These are phyloP conservation scores for Trichaptum fuscoviolaceum DNA, from an alignment of 768 basidiomycete genomes.

Conservation along the genomic window DNA sequence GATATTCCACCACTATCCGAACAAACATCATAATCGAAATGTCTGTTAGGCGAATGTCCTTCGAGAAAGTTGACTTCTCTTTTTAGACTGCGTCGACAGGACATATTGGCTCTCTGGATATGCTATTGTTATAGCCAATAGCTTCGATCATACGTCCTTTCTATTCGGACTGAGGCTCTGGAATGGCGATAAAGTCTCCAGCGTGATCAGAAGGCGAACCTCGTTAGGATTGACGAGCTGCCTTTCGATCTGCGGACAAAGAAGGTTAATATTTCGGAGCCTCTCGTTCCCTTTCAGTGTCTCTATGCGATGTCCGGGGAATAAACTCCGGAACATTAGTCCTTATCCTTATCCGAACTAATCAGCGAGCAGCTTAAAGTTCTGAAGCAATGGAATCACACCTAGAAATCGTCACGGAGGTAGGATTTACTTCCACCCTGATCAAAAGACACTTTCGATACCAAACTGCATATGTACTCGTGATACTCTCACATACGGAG, in stretches of 20 bases:
- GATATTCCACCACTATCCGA: neutral
- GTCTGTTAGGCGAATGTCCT: neutral
- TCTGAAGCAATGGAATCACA: neutral
- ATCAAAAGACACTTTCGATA: too few relatives aligned
- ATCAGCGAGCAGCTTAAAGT: neutral
- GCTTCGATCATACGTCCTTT: neutral
- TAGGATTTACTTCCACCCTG: too few relatives aligned
- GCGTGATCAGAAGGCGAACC: neutral
- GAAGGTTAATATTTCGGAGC: neutral
- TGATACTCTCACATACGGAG: neutral
- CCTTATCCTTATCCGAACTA: neutral
- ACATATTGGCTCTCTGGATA: neutral
- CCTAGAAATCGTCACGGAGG: too few relatives aligned
- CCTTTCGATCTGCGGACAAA: neutral
- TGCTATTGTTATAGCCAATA: neutral
- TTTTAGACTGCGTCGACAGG: neutral
- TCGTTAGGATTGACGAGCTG: neutral
- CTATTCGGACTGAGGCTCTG: neutral
- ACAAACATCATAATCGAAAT: neutral
- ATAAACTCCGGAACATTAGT: neutral
- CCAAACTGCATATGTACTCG: neutral
- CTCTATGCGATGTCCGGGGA: neutral
- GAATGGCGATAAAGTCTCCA: neutral
- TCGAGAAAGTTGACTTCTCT: neutral
- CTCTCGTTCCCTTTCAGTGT: neutral